Base-by-base conservation (phyloP, 176 grass and related monocot species). In the Eragrostis curvula region DNA sequence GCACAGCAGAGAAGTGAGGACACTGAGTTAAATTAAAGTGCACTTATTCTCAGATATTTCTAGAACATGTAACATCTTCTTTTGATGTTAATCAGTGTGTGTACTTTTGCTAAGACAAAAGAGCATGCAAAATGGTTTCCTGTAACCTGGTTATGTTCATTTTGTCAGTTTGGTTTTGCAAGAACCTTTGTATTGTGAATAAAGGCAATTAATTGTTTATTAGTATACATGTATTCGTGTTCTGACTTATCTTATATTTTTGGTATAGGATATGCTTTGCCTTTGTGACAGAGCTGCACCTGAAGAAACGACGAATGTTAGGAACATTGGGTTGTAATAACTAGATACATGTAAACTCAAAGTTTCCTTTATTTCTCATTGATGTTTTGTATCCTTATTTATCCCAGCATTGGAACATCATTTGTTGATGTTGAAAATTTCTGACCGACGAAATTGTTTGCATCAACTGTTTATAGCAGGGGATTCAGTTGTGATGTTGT, bases 251-350 rank as follows among this genome's bases (percentile, higher is more conserved):
- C 27, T 79, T 59, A 7, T 48, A 59, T 88, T 73, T 57, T 47
- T 84, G 86, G 73, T 88, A 66, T 88, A 88, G 80, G 86, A 73
- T 88, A 88, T 66, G 80, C 86, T 83, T 83, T 88, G 74, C 86
- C 86, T 79, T 88, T 88, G 68, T 88, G 86, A 88, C 67, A 83
- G 65, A 88, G 86, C 73, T 66, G 66, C 66, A 28, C 67, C 40
- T 28, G 80, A 88, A 66, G 86, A 83, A 66, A 83, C 27, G 67
- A 79, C 59, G 74, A 83, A 59, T 59, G n/a, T 41, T 88, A 73
- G 27, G 86, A 53, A 73, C 80, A 79, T 25, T 12, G 48, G 48
- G 74, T 74, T 83, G 67, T 79, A 73, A 83, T 71, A 79, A 66
- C 46, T 55, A 40, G 40, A 48, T 60, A 48, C 11, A 3, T 66